A percentile compares a stretch with the other conserved stretches of the same genome.
Evolutionary conservation across 179 eudicot species (phyloP).

Genomic region (Spinacia oleracea): DNA sequence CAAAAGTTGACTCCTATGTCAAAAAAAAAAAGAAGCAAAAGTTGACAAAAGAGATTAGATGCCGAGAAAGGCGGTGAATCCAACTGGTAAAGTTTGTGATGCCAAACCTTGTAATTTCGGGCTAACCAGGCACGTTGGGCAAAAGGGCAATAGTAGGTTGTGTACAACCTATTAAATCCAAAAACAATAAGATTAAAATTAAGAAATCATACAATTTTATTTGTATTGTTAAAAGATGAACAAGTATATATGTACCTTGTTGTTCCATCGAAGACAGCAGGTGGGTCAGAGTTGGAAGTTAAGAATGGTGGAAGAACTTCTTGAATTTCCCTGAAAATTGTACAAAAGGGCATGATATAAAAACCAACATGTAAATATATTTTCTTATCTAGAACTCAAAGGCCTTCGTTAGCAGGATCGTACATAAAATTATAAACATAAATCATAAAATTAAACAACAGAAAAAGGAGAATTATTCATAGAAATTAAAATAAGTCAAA

Average conservation of each 20-base stretch:
- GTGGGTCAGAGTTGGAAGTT: constrained; percentile 50
- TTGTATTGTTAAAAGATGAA: not conserved
- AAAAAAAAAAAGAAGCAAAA: no score
- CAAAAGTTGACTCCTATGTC: no score
- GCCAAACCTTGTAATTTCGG: constrained; percentile 13
- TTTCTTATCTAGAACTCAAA: no score
- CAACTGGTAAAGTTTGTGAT: not conserved
- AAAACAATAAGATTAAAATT: not conserved
- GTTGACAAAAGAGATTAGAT: not conserved
- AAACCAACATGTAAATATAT: no score
- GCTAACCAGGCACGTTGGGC: constrained; percentile 25
- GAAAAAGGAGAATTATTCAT: not conserved
- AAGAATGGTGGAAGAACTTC: constrained; percentile 22
- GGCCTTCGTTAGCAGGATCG: no score
- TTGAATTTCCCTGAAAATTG: not conserved
- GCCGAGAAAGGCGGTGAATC: not conserved
- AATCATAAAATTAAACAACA: not conserved
- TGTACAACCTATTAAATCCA: constrained; percentile 13
- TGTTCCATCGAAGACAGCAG: constrained; percentile 69
- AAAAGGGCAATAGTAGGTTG: constrained; percentile 16
- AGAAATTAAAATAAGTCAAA: not conserved
- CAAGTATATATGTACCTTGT: constrained; percentile 40
- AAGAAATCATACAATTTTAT: not conserved
- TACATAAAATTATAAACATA: not conserved
- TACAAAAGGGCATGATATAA: not conserved